A percentile compares a stretch with the other conserved stretches of the same genome.
Evolutionary conservation across 345 rosid genomes (phyloP).

Genomic region (Pistacia vera): DNA sequence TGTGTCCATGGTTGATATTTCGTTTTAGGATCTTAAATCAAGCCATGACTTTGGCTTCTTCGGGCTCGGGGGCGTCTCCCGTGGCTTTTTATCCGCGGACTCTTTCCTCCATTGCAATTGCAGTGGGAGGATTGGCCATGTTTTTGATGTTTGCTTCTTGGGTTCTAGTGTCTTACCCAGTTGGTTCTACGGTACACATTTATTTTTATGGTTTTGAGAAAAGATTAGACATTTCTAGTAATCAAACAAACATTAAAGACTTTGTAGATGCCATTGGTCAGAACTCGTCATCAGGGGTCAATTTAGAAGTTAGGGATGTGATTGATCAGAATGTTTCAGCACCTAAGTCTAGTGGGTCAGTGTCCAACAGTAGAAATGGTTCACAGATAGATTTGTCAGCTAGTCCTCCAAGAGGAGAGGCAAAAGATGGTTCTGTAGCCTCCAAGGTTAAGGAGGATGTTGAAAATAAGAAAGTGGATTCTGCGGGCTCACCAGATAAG

Average conservation of each 20-base stretch:
- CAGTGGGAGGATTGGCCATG: constrained; percentile 65
- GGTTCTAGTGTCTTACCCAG: constrained; percentile 62
- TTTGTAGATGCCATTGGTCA: constrained; percentile 21
- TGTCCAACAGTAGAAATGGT: constrained; percentile 16
- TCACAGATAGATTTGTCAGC: background rate
- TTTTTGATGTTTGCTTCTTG: constrained; percentile 68
- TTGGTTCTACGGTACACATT: constrained; percentile 53
- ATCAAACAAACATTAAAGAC: constrained; percentile 17
- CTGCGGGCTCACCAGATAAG: background rate
- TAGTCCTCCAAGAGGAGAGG: constrained; percentile 26
- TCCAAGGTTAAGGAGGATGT: constrained; percentile 21
- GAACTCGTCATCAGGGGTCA: constrained; percentile 30
- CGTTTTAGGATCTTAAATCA: constrained; percentile 9
- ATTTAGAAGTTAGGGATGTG: constrained; percentile 19
- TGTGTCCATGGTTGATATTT: background rate
- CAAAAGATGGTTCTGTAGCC: constrained; percentile 21
- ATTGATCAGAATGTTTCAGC: constrained; percentile 11
- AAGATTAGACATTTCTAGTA: constrained; percentile 29
- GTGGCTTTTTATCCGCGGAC: constrained; percentile 54
- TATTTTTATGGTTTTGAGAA: constrained; percentile 63
- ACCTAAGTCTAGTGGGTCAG: constrained; percentile 19
- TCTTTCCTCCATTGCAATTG: constrained; percentile 53
- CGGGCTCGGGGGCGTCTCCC: constrained; percentile 47
- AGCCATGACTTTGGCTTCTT: constrained; percentile 59
- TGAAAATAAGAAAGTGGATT: background rate